phyloP scores from a whole-genome alignment of 108 stramenopile species.

The Cyclostephanos tholiformis region DNA sequence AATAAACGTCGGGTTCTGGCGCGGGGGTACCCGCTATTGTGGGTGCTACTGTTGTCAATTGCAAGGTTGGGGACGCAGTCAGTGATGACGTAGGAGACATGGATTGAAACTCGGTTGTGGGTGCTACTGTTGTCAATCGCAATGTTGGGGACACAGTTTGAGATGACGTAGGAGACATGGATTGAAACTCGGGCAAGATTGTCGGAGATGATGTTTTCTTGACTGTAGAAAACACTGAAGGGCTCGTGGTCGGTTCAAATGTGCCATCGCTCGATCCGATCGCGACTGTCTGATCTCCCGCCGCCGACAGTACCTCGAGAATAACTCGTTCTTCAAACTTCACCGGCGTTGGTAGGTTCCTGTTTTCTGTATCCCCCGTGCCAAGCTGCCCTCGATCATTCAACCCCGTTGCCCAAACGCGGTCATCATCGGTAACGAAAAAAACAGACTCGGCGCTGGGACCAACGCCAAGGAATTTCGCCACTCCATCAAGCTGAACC shows the following conservation, averaged over 20 bases:
- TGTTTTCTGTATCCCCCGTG: constrained; percentile 33
- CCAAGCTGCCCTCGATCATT: constrained; percentile 48
- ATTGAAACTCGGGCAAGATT: background rate
- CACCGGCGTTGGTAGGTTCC: constrained; percentile 38
- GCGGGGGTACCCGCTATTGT: constrained; percentile 2
- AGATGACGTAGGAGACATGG: background rate
- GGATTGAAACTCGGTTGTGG: too few relatives aligned
- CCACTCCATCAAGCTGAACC: constrained; percentile 17
- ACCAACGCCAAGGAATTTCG: constrained; percentile 28
- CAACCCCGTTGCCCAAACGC: constrained; percentile 39
- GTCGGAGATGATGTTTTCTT: constrained; percentile 3
- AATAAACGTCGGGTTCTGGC: constrained; percentile 19
- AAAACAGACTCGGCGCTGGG: constrained; percentile 41
- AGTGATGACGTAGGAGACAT: background rate
- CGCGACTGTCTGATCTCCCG: constrained; percentile 44
- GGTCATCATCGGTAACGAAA: constrained; percentile 34
- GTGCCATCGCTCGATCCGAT: constrained; percentile 16
- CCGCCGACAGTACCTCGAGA: constrained; percentile 29
- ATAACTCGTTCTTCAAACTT: constrained; percentile 15
- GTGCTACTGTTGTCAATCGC: background rate
- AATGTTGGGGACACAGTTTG: background rate
- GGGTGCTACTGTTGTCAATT: background rate
- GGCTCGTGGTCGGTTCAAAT: constrained; percentile 13
- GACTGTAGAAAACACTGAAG: constrained; percentile 4
- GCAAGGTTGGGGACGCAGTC: too few relatives aligned